Evolutionary conservation across 108 stramenopile genomes (phyloP), one percentile per base, ranked within the genome.

Genomic region (Mediolabrus comicus): DNA sequence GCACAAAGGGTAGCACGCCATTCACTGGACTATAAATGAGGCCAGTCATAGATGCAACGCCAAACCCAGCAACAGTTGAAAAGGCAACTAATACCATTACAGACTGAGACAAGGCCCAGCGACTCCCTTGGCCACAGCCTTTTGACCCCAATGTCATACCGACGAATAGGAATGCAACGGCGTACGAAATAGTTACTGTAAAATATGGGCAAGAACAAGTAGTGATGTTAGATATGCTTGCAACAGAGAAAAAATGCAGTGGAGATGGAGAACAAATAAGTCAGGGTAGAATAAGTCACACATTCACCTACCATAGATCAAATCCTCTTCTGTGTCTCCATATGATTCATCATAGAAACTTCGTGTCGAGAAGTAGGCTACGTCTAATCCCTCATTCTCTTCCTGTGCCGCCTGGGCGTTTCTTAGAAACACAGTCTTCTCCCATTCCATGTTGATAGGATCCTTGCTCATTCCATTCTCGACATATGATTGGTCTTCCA

Each of bases 21-120:
- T 94, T 88, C 0, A 94, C 84, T 9, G 90, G 90, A 24, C 87
- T 86, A 72, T 86, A 92, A 59, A 87, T 69, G 31, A 88, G 69
- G 3, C 89, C 92, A 35, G 77, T 53, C 53, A 75, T 51, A 12
- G 85, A 82, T 2, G 87, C 86, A 11, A 92, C 59, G 9, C 92
- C 92, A 36, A 90, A 90, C 43, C 84, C 80, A 32, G 90, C 86
- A 16, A 54, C 87, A 26, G 91, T 92, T 24, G 76, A 62, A 61
- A 92, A 53, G 12, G 80, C 89, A 8, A 94, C 84, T 2, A 74
- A 67, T 4, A 83, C 35, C 0, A 91, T 51, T 3, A 75, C 77
- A 25, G 72, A 72, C 17, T 88, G 49, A 1, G 84, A 63, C 77
- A 87, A 73, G 53, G 84, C 70, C 86, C 86, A 87, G 5, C 86